These are phyloP conservation scores for Eucalyptus pauciflora DNA, from an alignment of 345 rosid genomes.

Conservation along the genomic window DNA sequence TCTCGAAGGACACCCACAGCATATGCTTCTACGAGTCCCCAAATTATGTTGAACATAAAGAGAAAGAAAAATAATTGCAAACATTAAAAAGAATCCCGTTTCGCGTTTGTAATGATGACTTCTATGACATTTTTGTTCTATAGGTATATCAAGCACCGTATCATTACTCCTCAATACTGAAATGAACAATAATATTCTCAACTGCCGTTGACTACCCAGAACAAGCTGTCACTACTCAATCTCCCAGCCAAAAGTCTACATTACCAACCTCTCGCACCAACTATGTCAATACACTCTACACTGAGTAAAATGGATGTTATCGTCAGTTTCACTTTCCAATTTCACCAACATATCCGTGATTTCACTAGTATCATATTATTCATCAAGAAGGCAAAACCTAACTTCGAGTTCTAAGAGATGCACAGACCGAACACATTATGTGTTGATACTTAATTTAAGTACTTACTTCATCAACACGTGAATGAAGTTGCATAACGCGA, in stretches of 20 bases:
- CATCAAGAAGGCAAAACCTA: background rate
- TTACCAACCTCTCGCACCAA: background rate
- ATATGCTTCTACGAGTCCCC: background rate
- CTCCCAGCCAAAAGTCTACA: background rate
- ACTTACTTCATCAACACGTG: conserved; percentile 45
- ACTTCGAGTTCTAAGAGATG: background rate
- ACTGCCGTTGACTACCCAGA: background rate
- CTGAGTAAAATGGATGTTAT: background rate
- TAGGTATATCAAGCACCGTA: background rate
- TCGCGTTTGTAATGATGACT: background rate
- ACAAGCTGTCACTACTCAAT: background rate
- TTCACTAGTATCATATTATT: background rate
- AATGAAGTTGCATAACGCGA: conserved; percentile 19
- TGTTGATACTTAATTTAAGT: background rate
- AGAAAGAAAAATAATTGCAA: background rate
- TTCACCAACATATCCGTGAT: background rate
- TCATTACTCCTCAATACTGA: background rate
- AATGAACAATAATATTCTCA: background rate
- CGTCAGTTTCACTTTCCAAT: background rate
- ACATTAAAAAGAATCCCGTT: background rate
- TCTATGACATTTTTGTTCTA: background rate
- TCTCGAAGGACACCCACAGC: background rate
- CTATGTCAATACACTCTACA: background rate
- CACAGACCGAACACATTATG: background rate
- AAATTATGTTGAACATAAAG: background rate